Conservation (phyloP, 2,329 filamentous ascomycete genomes). For the Aotearoamyces nothofagi region DNA sequence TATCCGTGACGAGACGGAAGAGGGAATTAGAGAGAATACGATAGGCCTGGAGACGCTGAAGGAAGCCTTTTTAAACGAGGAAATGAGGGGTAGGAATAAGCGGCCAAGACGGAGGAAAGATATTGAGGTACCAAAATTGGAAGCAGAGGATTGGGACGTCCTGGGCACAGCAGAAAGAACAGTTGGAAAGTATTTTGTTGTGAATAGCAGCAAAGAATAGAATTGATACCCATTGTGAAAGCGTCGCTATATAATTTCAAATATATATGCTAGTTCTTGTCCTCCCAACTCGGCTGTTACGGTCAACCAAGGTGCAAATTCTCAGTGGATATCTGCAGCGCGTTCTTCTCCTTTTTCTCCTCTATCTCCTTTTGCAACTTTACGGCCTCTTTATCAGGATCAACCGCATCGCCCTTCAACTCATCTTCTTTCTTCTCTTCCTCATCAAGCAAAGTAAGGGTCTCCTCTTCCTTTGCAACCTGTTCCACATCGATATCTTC, state of each 20-base stretch:
- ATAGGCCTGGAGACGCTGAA: constrained; percentile 42
- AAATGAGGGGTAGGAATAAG: constrained; percentile 32
- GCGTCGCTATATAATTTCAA: no score
- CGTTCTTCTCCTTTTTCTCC: constrained; percentile 11
- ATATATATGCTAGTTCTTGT: no score
- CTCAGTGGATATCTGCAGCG: no score
- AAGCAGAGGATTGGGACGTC: constrained; percentile 17
- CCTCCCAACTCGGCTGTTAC: no score
- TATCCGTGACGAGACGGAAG: constrained; percentile 64
- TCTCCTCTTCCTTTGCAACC: constrained; percentile 29
- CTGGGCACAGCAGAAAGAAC: constrained; percentile 16
- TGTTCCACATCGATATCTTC: constrained; percentile 42
- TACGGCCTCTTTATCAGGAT: constrained; percentile 17
- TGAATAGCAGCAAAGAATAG: constrained; percentile 18
- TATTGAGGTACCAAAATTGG: constrained; percentile 6
- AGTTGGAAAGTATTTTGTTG: constrained; percentile 21
- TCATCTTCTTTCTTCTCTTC: constrained; percentile 23
- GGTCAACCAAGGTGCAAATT: no score
- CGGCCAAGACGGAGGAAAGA: constrained; percentile 15
- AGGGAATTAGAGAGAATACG: constrained; percentile 36
- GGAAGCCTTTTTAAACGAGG: constrained; percentile 43
- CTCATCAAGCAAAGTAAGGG: constrained; percentile 26
- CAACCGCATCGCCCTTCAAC: constrained; percentile 12
- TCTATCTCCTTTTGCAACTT: constrained; percentile 18
- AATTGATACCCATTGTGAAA: no score